phyloP scores from a whole-genome alignment of 441 rosid genomes.

The Corymbia citriodora region DNA sequence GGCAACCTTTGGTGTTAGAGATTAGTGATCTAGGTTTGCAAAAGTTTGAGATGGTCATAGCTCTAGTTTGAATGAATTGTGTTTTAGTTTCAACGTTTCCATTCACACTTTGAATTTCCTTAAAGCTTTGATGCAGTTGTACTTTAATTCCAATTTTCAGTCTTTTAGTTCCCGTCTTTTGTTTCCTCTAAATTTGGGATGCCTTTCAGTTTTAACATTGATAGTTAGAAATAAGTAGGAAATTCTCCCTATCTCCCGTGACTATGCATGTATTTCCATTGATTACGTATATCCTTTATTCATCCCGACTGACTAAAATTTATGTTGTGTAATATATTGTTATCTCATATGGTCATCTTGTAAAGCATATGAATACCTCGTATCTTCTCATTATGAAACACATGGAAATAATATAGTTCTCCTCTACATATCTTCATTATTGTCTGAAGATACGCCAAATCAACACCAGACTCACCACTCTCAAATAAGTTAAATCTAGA shows the following conservation, averaged over 20 bases:
- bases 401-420: background rate
- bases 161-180: background rate
- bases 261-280: no score
- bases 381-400: background rate
- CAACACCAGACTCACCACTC: background rate
- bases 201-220: background rate
- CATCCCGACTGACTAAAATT: background rate
- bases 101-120: background rate
- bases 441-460: background rate
- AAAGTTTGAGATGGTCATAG: background rate
- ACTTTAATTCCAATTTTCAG: background rate
- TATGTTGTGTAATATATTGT: no score
- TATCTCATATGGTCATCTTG: background rate
- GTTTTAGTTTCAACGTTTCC: background rate
- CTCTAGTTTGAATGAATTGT: background rate
- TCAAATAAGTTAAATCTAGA: background rate
- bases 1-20: background rate
- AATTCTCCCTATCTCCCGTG: background rate
- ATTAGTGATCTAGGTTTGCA: background rate
- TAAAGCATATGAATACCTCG: no score
- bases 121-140: background rate
- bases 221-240: background rate
- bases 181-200: background rate
- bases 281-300: background rate
- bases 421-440: background rate